These are phyloP conservation scores for Skeletonema menzelii DNA, from an alignment of 108 stramenopile genomes.

Conservation along the genomic window DNA sequence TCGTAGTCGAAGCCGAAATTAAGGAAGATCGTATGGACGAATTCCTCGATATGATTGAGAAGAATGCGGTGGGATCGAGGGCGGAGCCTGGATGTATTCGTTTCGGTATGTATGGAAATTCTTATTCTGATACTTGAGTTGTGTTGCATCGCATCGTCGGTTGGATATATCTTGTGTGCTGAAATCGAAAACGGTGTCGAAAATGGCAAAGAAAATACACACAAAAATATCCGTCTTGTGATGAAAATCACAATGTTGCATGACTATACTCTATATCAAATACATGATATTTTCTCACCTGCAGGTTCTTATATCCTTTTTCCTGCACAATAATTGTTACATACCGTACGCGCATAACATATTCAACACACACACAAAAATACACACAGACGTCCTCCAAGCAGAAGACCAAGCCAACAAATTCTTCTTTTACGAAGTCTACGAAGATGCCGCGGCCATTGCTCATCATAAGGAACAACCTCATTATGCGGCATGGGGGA, in stretches of 20 bases:
- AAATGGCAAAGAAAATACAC: no score
- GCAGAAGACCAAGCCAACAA: constrained; percentile 66
- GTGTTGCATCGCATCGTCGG: background rate
- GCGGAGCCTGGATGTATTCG: constrained; percentile 84
- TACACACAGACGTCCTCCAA: constrained; percentile 70
- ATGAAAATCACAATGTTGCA: no score
- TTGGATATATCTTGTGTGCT: no score
- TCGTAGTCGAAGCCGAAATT: constrained; percentile 83
- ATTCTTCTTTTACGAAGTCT: constrained; percentile 88
- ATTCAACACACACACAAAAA: no score
- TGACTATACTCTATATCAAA: no score
- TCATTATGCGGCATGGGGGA: constrained; percentile 79
- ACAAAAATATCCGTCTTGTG: no score
- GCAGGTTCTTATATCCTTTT: no score
- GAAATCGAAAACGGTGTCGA: background rate
- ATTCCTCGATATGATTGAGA: constrained; percentile 78
- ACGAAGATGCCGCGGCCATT: constrained; percentile 68
- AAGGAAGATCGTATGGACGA: constrained; percentile 79
- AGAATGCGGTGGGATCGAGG: constrained; percentile 71
- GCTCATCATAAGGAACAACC: constrained; percentile 81
- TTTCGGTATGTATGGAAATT: constrained; percentile 56
- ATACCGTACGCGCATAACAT: no score
- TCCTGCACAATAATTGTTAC: no score
- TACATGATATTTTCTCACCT: no score
- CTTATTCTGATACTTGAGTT: no score